These are phyloP conservation scores for Calonectria hawksworthii DNA, from an alignment of 2,329 filamentous ascomycete species.

Conservation along the genomic window DNA sequence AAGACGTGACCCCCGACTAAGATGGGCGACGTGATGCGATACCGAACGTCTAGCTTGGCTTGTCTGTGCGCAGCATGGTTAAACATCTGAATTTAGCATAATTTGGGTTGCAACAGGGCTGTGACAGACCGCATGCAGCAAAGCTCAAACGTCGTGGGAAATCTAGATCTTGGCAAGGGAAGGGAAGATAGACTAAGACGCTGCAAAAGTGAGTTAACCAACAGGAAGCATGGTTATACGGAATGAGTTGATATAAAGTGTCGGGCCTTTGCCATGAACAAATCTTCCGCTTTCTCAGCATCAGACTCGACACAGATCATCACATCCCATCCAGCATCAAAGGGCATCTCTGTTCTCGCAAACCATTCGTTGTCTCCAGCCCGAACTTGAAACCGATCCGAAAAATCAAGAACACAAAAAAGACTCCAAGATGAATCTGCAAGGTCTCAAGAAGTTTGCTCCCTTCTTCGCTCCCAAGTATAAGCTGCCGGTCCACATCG, in stretches of 20 bases:
- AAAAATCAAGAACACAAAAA: neutral
- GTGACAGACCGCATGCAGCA: neutral
- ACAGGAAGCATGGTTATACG: too few species aligned
- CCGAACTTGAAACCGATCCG: neutral
- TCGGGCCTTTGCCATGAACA: neutral
- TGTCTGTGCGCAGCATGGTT: neutral
- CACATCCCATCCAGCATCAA: neutral
- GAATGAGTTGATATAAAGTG: slow-evolving; percentile 1
- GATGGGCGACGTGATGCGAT: neutral
- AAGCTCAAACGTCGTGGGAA: neutral
- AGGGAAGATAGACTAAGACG: slow-evolving; percentile 15
- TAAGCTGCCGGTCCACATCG: slow-evolving; percentile 19
- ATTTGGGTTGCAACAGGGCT: neutral
- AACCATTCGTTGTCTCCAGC: neutral
- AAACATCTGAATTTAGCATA: neutral
- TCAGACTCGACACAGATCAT: neutral
- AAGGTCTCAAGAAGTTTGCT: slow-evolving; percentile 9
- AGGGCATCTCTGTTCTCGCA: neutral
- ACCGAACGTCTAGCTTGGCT: neutral
- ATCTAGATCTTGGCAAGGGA: neutral
- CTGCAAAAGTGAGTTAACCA: too few species aligned
- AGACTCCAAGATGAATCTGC: neutral
- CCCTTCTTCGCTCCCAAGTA: slow-evolving; percentile 15
- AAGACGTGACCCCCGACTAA: neutral
- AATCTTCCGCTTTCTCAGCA: neutral